Evolutionary conservation across 306 rosid species (phyloP).

Genomic region (Cicer judaicum): DNA sequence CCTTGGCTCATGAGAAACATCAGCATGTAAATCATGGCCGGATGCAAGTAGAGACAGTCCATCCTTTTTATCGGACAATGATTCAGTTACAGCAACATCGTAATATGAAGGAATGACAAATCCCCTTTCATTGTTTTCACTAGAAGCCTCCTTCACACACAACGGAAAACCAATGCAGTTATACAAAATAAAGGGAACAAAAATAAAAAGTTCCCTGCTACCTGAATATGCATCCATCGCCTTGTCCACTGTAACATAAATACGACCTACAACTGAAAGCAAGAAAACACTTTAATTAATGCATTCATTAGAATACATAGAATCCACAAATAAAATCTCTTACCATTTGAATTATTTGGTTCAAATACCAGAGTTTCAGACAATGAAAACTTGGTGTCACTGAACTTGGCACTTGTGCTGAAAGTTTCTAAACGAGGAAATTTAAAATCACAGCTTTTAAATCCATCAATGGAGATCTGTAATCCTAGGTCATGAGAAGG

Average conservation of each 20-base stretch:
- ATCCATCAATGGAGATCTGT: slow-evolving; percentile 75
- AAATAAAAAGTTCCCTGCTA: slow-evolving; percentile 75
- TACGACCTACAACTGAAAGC: slow-evolving; percentile 59
- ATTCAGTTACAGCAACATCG: slow-evolving; percentile 56
- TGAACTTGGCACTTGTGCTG: slow-evolving; percentile 72
- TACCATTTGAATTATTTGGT: slow-evolving; percentile 62
- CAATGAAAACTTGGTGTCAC: slow-evolving; percentile 70
- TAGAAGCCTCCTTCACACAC: slow-evolving; percentile 58
- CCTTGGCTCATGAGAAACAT: slow-evolving; percentile 39
- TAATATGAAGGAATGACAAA: slow-evolving; percentile 69
- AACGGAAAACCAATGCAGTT: slow-evolving; percentile 87
- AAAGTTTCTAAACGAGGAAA: slow-evolving; percentile 85
- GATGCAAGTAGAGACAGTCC: slow-evolving; percentile 72
- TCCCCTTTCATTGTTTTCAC: slow-evolving; percentile 55
- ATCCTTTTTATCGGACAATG: slow-evolving; percentile 50
- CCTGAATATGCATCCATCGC: slow-evolving; percentile 85
- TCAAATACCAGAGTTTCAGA: slow-evolving; percentile 69
- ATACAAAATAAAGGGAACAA: slow-evolving; percentile 83
- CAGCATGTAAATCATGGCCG: slow-evolving; percentile 44
- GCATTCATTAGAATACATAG: slow-evolving; percentile 17
- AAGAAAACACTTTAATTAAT: slow-evolving; percentile 37
- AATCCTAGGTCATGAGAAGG: slow-evolving; percentile 87
- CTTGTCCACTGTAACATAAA: slow-evolving; percentile 79
- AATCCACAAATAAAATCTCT: slow-evolving; percentile 36
- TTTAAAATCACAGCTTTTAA: slow-evolving; percentile 62